Percentiles rank a stretch among this genome's conserved stretches.
Evolutionary conservation across 495 filamentous ascomycete species (phyloP).

Genomic region (Daldinia loculata): DNA sequence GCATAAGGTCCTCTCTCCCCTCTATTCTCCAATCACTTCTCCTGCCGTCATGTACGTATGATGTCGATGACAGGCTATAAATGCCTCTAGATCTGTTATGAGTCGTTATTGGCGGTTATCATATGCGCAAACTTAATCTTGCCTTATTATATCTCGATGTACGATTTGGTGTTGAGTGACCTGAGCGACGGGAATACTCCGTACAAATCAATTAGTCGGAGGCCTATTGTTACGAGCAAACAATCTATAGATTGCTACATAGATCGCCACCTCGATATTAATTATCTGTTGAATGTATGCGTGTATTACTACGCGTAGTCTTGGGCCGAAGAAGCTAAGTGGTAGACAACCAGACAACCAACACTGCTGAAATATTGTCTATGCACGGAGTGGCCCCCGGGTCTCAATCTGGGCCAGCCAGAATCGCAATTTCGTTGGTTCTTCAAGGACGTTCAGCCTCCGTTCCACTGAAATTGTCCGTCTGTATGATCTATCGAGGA

Average conservation of each 20-base stretch:
- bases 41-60: slow-evolving; percentile 25
- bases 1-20: slow-evolving; percentile 25
- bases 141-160: not conserved
- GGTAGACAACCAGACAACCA: not conserved
- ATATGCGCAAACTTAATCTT: slow-evolving; percentile 5
- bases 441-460: slow-evolving; percentile 38
- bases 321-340: not conserved
- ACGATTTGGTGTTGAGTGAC: not conserved
- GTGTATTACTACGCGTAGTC: slow-evolving; percentile 7
- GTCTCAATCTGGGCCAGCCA: slow-evolving; percentile 5
- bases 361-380: slow-evolving; percentile 12
- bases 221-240: slow-evolving; percentile 4
- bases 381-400: slow-evolving; percentile 7
- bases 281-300: slow-evolving; percentile 13
- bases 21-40: slow-evolving; percentile 31
- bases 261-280: slow-evolving; percentile 8
- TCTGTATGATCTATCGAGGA: slow-evolving; percentile 7
- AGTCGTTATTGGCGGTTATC: slow-evolving; percentile 11
- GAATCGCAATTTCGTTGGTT: slow-evolving; percentile 24
- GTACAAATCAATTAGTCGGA: not conserved
- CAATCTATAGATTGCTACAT: slow-evolving; percentile 2
- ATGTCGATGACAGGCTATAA: slow-evolving; percentile 31
- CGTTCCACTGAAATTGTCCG: slow-evolving; percentile 20
- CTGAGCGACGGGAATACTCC: not conserved
- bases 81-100: slow-evolving; percentile 9